A percentile compares a stretch with the other conserved stretches of the same genome.
phyloP scores from a whole-genome alignment of 2,329 filamentous ascomycete genomes.

The Fragosphaeria purpurea region DNA sequence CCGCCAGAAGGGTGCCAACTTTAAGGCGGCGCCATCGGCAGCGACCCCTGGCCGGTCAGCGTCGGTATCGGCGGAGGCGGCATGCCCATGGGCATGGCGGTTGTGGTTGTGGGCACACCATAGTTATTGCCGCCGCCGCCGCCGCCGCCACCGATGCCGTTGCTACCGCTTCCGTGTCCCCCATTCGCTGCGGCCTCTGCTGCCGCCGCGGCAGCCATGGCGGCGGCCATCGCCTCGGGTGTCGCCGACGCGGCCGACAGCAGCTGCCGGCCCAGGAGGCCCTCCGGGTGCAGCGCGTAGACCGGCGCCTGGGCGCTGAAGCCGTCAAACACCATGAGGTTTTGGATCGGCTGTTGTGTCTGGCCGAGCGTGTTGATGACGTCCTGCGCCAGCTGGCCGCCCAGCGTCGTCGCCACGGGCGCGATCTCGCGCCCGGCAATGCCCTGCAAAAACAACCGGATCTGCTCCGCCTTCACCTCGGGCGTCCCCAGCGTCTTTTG shows the following conservation, averaged over 20 bases:
- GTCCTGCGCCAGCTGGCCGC: slow-evolving; percentile 86
- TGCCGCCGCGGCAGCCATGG: slow-evolving; percentile 14
- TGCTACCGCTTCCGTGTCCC: slow-evolving; percentile 30
- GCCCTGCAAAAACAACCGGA: slow-evolving; percentile 80
- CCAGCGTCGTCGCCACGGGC: slow-evolving; percentile 79
- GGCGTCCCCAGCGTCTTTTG: slow-evolving; percentile 66
- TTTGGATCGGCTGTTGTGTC: slow-evolving; percentile 90
- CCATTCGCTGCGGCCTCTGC: slow-evolving; percentile 18
- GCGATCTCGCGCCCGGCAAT: slow-evolving; percentile 66
- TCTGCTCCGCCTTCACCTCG: slow-evolving; percentile 58
- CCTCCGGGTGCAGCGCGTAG: slow-evolving; percentile 66
- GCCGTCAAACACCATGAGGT: slow-evolving; percentile 85
- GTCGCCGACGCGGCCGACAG: too few relatives aligned
- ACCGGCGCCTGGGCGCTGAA: slow-evolving; percentile 67
- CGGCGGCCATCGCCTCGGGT: slow-evolving; percentile 11
- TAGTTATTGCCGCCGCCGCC: too few relatives aligned
- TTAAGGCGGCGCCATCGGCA: too few relatives aligned
- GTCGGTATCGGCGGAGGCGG: too few relatives aligned
- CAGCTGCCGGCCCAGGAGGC: neutral
- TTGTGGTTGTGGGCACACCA: too few relatives aligned
- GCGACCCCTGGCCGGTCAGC: too few relatives aligned
- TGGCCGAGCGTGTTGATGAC: slow-evolving; percentile 92
- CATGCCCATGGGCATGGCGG: too few relatives aligned
- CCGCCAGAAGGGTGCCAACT: too few relatives aligned
- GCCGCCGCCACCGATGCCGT: neutral